These are phyloP conservation scores for Phytophthora tentaculata DNA, from an alignment of 352 stramenopile genomes.

Conservation along the genomic window DNA sequence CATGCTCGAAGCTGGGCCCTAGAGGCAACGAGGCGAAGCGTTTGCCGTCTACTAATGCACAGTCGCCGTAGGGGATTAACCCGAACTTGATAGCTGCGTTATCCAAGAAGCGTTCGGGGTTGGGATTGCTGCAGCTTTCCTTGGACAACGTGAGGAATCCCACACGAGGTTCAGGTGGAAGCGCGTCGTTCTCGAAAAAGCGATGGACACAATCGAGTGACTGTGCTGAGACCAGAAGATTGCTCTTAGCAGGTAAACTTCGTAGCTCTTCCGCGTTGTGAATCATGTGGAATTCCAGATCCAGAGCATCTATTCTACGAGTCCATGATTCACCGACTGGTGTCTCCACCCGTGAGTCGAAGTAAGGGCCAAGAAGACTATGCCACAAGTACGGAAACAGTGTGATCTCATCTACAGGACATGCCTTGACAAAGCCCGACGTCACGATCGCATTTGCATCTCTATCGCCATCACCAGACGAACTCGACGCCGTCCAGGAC, in stretches of 20 bases:
- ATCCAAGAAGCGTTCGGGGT: constrained; percentile 29
- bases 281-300: constrained; percentile 51
- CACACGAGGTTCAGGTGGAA: constrained; percentile 36
- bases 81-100: constrained; percentile 55
- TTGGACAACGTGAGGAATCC: constrained; percentile 54
- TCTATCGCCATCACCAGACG: constrained; percentile 18
- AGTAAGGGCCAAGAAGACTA: constrained; percentile 55
- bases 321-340: constrained; percentile 27
- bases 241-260: constrained; percentile 39
- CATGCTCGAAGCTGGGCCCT: constrained; percentile 67
- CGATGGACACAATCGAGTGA: constrained; percentile 36
- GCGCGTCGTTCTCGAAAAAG: constrained; percentile 23
- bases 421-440: constrained; percentile 38
- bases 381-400: constrained; percentile 72
- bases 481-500: constrained; percentile 24
- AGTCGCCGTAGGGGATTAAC: constrained; percentile 68
- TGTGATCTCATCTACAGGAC: constrained; percentile 56
- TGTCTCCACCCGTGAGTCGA: constrained; percentile 38
- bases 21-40: constrained; percentile 56
- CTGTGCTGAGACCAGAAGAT: constrained; percentile 49
- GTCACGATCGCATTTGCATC: constrained; percentile 13
- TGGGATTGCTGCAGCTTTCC: constrained; percentile 67
- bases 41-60: constrained; percentile 57
- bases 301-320: constrained; percentile 31
- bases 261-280: constrained; percentile 44